Percentiles rank a stretch among this genome's conserved stretches.
Conservation (phyloP, 2,329 filamentous ascomycete genomes). For the Aspergillus clavatus region DNA sequence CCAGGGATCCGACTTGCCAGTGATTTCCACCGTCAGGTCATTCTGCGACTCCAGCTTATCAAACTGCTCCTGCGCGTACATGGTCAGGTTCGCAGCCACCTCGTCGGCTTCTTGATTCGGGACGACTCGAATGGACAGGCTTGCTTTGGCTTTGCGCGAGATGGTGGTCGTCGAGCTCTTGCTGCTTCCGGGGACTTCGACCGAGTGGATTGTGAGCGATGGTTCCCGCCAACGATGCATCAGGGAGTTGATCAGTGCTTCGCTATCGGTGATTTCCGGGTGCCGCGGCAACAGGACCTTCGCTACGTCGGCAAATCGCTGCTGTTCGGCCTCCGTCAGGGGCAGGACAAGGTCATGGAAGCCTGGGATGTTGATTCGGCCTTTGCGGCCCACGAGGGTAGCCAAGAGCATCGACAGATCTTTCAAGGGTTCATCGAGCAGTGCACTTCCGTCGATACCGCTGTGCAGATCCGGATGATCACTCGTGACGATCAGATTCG, state of each 20-base stretch:
- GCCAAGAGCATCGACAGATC: slow-evolving; percentile 81
- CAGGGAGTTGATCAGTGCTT: slow-evolving; percentile 73
- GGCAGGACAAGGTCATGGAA: slow-evolving; percentile 84
- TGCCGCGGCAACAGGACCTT: slow-evolving; percentile 69
- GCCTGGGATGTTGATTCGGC: slow-evolving; percentile 75
- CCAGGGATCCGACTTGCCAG: slow-evolving; percentile 94
- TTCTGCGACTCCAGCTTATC: slow-evolving; percentile 73
- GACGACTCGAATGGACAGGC: slow-evolving; percentile 85
- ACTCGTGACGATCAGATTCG: slow-evolving; percentile 82
- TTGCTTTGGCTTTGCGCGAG: slow-evolving; percentile 79
- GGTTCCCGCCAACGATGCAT: slow-evolving; percentile 96
- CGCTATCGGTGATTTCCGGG: slow-evolving; percentile 58
- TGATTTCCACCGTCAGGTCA: slow-evolving; percentile 72
- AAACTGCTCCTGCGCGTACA: slow-evolving; percentile 69
- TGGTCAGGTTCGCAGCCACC: slow-evolving; percentile 63
- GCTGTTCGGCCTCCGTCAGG: slow-evolving; percentile 68
- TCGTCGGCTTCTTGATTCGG: slow-evolving; percentile 83
- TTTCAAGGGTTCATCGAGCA: slow-evolving; percentile 86
- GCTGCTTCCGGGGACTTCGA: slow-evolving; percentile 76
- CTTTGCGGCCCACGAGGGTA: slow-evolving; percentile 74
- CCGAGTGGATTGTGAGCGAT: slow-evolving; percentile 86
- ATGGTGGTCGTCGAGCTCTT: slow-evolving; percentile 79
- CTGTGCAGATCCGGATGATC: slow-evolving; percentile 85
- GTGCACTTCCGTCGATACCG: slow-evolving; percentile 89
- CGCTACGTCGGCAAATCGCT: slow-evolving; percentile 78